Base-by-base conservation (phyloP, 2,329 filamentous ascomycete genomes). In the Chaetomium olivaceum region DNA sequence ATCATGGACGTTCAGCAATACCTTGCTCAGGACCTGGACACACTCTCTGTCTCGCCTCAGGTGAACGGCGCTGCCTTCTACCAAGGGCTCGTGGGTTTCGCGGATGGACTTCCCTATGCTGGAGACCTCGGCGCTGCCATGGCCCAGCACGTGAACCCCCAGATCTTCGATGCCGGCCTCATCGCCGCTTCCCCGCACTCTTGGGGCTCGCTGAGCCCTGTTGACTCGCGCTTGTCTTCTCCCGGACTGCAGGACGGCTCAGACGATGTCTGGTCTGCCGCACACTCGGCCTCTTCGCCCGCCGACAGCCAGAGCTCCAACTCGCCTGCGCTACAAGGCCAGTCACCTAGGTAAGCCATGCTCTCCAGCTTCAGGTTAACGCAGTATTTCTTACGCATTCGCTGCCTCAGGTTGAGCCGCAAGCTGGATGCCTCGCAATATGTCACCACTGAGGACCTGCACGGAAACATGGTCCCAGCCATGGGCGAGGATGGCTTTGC, bases 61-160 rank as follows among this genome's bases (percentile, higher is more conserved):
- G 80, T 84, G 77, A 64, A 66, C 19, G 61, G 64, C 57, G 63
- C 72, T 67, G 69, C 69, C 55, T 85, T 83, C 75, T 85, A 82
- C 77, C 73, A 79, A 46, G 78, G 78, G 62, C 78, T 85, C 70
- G 77, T 84, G 74, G 79, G 77, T 67, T 74, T 84, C 64, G 69
- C 78, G 52, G 78, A 80, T 73, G 80, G 77, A 73, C 77, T 80
- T 67, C 76, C 73, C 74, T 85, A 78, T 72, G 75, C 73, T 68
- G 71, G 78, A 64, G 80, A 82, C 67, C 69, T 83, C 63, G 73
- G 74, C 54, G 62, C 67, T 64, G 71, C 76, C 59, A 76, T 85
- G 72, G 68, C 72, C 64, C 79, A 80, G 73, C 84, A 87, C 69
- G 82, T 87, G 74, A 81, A 85, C 72, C 85, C 85, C 61, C 83